phyloP scores from a whole-genome alignment of 768 basidiomycete genomes.

The Tricholoma sp. region DNA sequence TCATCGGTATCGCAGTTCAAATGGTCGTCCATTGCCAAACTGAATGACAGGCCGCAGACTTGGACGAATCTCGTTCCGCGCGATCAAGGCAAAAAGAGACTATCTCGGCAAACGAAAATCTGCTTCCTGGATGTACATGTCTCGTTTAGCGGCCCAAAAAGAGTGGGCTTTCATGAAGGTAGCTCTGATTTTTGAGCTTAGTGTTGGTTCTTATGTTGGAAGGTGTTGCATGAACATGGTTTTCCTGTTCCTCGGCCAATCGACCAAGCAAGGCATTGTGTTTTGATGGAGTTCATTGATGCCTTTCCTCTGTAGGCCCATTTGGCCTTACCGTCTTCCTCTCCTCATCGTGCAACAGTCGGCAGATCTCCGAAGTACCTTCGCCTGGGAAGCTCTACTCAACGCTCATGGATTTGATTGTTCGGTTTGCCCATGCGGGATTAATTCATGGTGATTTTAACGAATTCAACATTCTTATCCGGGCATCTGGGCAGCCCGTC shows the following conservation, averaged over 20 bases:
- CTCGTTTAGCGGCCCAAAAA: constrained; percentile 90
- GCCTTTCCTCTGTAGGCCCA: constrained; percentile 78
- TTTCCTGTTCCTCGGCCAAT: constrained; percentile 93
- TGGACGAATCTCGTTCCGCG: constrained; percentile 95
- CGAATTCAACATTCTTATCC: constrained; percentile 97
- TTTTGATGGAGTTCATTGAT: constrained; percentile 95
- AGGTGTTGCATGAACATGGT: constrained; percentile 88
- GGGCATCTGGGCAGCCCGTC: constrained; percentile 68
- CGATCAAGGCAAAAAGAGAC: constrained; percentile 94
- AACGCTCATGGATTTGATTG: constrained; percentile 89
- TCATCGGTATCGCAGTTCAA: constrained; percentile 59
- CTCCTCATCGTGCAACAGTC: constrained; percentile 39
- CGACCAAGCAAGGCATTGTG: constrained; percentile 91
- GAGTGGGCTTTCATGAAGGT: constrained; percentile 99
- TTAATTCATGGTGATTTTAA: constrained; percentile 99
- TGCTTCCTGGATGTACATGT: constrained; percentile 99
- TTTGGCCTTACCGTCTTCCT: constrained; percentile 2
- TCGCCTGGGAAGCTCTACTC: constrained; percentile 91
- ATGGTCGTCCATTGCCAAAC: not conserved
- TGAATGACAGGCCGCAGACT: constrained; percentile 45
- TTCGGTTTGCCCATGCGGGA: constrained; percentile 87
- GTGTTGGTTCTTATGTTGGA: not conserved
- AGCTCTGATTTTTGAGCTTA: not conserved
- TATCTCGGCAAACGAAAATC: constrained; percentile 94
- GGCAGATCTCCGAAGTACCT: constrained; percentile 78